Evolutionary conservation across 345 rosid species (phyloP), one percentile per base, ranked within the genome.

Genomic region (Salix viminalis): DNA sequence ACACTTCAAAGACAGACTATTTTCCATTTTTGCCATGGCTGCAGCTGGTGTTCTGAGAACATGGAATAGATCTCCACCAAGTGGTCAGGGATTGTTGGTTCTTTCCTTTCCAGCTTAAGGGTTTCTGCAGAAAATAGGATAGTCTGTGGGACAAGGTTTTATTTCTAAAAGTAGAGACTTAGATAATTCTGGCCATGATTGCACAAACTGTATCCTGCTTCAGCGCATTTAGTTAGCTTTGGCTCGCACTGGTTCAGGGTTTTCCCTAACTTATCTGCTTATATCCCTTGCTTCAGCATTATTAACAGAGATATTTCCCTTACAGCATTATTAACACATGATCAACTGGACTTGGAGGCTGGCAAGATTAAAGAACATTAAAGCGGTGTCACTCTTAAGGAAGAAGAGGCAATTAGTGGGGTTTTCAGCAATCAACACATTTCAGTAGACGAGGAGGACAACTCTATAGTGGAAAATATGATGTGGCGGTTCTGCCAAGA

Each of bases 21-120:
- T 58, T 60, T 84, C 87, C 87, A 26, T 88, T 83, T 84, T 88
- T 71, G 70, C 87, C 68, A 91, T 91, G 97, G 86, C 88, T 68
- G 90, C 94, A 76, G 94, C 88, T 34, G 99, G 99, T 39, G 88
- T 85, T 69, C 73, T 93, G 71, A 88, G 99, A 87, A 93, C 92
- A 76, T 86, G 84, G 66, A 67, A 78, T 56, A 84, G 87, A 81
- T 80, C 84, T 42, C 56, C 79, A 66, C 76, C 84, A 69, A 79
- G 79, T 70, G 80, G 82, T 74, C 88, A 75, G 52, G 84, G 83
- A 56, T 34, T 76, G 36, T 87, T 87, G 75, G 78, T 79, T 77
- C n/a, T n/a, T n/a, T n/a, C n/a, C 54, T 90, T 77, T 87, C 87
- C 58, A 77, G 72, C 39, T 73, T 91, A 60, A 87, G 92, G 79